These are phyloP conservation scores for Porcisia deanei DNA, from an alignment of 208 protist genomes.

Conservation along the genomic window DNA sequence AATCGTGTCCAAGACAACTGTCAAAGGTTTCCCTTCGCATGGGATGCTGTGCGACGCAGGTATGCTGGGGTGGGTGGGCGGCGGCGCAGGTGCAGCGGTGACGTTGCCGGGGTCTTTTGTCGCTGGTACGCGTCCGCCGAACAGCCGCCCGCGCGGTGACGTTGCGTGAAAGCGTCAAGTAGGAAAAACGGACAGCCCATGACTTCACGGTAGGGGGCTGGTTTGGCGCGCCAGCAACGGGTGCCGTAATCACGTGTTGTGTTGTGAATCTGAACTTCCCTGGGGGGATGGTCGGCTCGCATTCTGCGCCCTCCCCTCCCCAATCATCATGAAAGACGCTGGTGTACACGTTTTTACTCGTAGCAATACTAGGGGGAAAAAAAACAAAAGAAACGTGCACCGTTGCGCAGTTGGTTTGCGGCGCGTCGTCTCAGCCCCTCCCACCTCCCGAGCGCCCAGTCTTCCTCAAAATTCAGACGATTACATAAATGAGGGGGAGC, in stretches of 20 bases:
- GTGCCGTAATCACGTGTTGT: background rate
- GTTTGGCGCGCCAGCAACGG: background rate
- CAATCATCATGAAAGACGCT: background rate
- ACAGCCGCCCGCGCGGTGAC: conserved; percentile 42
- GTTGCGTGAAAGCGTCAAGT: conserved; percentile 16
- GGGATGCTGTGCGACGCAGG: conserved; percentile 82
- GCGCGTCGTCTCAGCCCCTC: background rate
- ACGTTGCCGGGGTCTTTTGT: conserved; percentile 47
- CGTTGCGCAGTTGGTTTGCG: background rate
- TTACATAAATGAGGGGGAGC: too few relatives aligned
- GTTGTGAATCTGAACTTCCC: background rate
- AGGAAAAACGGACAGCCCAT: background rate
- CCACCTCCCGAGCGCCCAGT: background rate
- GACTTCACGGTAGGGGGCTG: background rate
- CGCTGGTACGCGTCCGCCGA: conserved; percentile 38
- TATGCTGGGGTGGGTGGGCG: conserved; percentile 83
- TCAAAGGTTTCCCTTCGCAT: conserved; percentile 68
- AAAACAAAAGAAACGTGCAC: background rate
- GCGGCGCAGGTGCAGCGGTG: conserved; percentile 62
- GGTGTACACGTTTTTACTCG: background rate
- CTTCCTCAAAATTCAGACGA: too few relatives aligned
- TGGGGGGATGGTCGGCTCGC: background rate
- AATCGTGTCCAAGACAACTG: conserved; percentile 56
- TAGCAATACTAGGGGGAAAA: background rate
- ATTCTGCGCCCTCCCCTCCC: background rate